Evolutionary conservation across 2,329 filamentous ascomycete genomes (phyloP).

Genomic region (Alternaria brassicae): DNA sequence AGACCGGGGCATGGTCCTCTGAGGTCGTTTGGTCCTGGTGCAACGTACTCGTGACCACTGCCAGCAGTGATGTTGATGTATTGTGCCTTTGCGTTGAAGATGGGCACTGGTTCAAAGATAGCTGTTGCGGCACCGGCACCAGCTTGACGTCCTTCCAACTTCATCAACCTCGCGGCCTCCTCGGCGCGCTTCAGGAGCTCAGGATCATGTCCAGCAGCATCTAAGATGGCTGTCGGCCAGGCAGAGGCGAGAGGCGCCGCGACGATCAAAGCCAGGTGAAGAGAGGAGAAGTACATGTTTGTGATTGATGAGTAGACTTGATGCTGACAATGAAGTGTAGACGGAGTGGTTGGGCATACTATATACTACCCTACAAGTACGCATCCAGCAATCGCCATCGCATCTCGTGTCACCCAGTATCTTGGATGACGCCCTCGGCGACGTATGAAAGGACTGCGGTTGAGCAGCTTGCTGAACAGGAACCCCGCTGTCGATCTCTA

Average conservation of each 20-base stretch:
- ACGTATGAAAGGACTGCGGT: background rate
- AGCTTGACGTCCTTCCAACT: slow-evolving; percentile 18
- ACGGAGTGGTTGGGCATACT: slow-evolving; percentile 1
- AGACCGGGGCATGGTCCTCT: slow-evolving; percentile 36
- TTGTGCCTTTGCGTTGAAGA: slow-evolving; percentile 29
- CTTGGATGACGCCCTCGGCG: background rate
- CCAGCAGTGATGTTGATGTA: slow-evolving; percentile 27
- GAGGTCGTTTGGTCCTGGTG: slow-evolving; percentile 33
- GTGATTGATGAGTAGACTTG: background rate
- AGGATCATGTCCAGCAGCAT: slow-evolving; percentile 30
- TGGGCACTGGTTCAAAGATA: slow-evolving; percentile 30
- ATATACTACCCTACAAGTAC: background rate
- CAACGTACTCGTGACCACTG: slow-evolving; percentile 33
- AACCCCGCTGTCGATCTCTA: slow-evolving; percentile 6
- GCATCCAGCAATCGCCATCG: background rate
- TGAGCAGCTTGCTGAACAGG: background rate
- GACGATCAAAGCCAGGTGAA: slow-evolving; percentile 16
- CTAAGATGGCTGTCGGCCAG: slow-evolving; percentile 31
- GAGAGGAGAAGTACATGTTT: slow-evolving; percentile 26
- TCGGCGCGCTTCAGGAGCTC: slow-evolving; percentile 24
- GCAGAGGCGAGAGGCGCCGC: slow-evolving; percentile 23
- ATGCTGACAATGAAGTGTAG: background rate
- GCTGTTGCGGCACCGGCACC: slow-evolving; percentile 29
- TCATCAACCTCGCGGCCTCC: slow-evolving; percentile 20
- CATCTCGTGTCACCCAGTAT: background rate